Base-by-base conservation (phyloP, 2,329 filamentous ascomycete genomes). In the Annulohypoxylon truncatum region DNA sequence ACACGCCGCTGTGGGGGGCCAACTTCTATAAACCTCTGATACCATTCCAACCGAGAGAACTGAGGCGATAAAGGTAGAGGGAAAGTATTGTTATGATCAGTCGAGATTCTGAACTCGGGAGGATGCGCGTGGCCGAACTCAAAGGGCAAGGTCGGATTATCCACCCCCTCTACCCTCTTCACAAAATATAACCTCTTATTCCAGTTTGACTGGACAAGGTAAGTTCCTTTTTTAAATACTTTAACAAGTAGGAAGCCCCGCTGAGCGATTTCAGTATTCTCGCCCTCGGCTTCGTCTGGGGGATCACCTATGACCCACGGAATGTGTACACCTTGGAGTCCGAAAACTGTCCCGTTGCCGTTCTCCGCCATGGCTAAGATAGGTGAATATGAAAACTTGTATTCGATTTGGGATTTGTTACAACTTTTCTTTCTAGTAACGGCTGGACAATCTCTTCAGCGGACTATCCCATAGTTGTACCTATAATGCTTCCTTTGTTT, bases 31-130 rank as follows among this genome's bases (percentile, higher is more conserved):
- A n/a, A 24, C 10, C 4, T 48, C 28, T 18, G 46, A 12, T 29
- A 48, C 3, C 2, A 35, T 13, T 10, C 54, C 3, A 57, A 7
- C 1, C 12, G 18, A 28, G 54, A 42, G n/a, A 57, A 57, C 2
- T 47, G 42, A 10, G 40, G 12, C 18, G 35, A 6, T 3, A 26
- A 10, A 26, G 42, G 40, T 38, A 48, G 20, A 38, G 10, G 20
- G 3, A 10, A 9, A 20, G 3, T 9, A 4, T 44, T 44, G 10
- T 12, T 9, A 1, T 18, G 42, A 5, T 3, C 9, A 26, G 55
- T 58, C 6, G 55, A 58, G 31, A 58, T 9, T 18, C 56, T 33
- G 20, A 33, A 44, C 12, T 60, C 56, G n/a, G 33, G 26, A 10
- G 56, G 56, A 18, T 22, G 20, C 9, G 40, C 24, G 10, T 51